phyloP scores from a whole-genome alignment of 1,284 basidiomycete species.

The Puccinia novopanici region DNA sequence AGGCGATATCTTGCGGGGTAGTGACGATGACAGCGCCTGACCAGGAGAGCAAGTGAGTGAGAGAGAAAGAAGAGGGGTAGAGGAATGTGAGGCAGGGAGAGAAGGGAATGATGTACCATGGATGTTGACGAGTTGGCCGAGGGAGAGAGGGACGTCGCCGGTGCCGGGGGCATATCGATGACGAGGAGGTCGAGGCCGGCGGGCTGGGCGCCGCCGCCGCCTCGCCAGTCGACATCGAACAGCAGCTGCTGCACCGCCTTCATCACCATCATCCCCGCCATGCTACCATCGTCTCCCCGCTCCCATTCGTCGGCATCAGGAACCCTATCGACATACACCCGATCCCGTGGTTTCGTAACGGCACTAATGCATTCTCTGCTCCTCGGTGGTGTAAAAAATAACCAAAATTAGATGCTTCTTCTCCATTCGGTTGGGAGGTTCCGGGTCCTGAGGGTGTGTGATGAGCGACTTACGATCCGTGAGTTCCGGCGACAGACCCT shows the following conservation, averaged over 20 bases:
- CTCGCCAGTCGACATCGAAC: conserved; percentile 91
- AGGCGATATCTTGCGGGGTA: conserved; percentile 91
- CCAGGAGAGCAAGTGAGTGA: neutral
- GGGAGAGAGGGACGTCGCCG: conserved; percentile 88
- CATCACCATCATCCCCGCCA: conserved; percentile 98
- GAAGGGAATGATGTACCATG: conserved; percentile 69
- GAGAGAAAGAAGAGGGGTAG: no score
- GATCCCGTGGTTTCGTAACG: conserved; percentile 83
- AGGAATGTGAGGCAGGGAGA: no score
- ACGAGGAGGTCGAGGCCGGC: conserved; percentile 78
- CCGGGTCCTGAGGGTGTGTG: no score
- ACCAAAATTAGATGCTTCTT: no score
- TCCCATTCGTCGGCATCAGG: conserved; percentile 61
- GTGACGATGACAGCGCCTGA: conserved; percentile 86
- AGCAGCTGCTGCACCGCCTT: conserved; percentile 95
- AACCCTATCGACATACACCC: conserved; percentile 98
- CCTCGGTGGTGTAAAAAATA: neutral
- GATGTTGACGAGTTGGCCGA: conserved; percentile 85
- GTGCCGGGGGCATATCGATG: conserved; percentile 98
- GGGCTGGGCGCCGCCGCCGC: conserved; percentile 52
- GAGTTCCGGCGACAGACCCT: conserved; percentile 75
- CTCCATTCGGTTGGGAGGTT: no score
- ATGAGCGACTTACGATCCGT: conserved; percentile 61
- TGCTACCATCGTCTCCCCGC: conserved; percentile 75
- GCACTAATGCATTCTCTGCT: conserved; percentile 70